Conservation (phyloP, 192 early-diverging fungal genomes). For the Geosiphon pyriformis region DNA sequence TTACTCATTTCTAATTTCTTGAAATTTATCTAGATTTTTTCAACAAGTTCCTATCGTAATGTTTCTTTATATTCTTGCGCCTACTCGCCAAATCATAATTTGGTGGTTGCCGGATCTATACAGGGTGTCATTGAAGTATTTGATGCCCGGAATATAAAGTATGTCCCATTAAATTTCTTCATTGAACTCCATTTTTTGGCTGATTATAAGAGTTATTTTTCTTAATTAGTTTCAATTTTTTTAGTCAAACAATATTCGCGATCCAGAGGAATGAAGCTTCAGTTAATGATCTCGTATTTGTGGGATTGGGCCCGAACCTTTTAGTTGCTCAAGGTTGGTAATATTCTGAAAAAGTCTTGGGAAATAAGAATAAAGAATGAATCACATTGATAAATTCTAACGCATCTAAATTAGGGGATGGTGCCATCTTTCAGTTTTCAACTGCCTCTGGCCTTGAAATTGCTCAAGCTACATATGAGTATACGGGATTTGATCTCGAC, state of each 20-base stretch:
- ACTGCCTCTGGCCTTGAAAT: not conserved
- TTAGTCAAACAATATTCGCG: not conserved
- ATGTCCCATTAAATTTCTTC: constrained; percentile 15
- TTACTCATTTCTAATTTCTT: not conserved
- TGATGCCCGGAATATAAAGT: constrained; percentile 39
- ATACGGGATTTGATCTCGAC: constrained; percentile 11
- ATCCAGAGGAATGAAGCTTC: constrained; percentile 14
- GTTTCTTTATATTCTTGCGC: constrained; percentile 30
- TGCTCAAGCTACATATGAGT: constrained; percentile 6
- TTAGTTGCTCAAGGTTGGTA: constrained; percentile 7
- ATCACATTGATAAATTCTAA: too few relatives aligned
- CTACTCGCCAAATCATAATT: constrained; percentile 30
- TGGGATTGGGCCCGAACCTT: not conserved
- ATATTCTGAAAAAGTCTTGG: too few relatives aligned
- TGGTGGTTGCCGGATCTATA: constrained; percentile 36
- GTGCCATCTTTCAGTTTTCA: not conserved
- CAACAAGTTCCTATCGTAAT: constrained; percentile 28
- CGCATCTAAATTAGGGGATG: constrained; percentile 8
- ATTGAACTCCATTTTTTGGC: too few relatives aligned
- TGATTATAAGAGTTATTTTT: too few relatives aligned
- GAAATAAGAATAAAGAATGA: too few relatives aligned
- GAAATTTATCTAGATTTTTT: constrained; percentile 36
- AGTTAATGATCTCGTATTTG: not conserved
- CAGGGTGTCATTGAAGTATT: constrained; percentile 45
- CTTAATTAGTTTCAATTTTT: too few relatives aligned